Evolutionary conservation across 495 filamentous ascomycete genomes (phyloP).

Genomic region (Penicillium coprophilum): DNA sequence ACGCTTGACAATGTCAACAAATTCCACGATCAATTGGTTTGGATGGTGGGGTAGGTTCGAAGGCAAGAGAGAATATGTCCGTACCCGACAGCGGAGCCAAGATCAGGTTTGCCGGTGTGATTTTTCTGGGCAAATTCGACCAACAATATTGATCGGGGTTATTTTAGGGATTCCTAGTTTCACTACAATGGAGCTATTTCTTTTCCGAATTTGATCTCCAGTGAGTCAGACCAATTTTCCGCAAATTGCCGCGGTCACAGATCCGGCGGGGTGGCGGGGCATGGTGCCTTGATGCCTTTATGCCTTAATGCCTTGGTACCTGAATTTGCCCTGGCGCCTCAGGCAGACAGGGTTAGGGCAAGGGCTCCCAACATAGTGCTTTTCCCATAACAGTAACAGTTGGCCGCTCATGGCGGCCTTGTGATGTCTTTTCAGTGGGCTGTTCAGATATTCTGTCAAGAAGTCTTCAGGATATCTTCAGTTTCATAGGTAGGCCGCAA

Average conservation of each 20-base stretch:
- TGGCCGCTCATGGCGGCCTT: no score
- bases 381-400: no score
- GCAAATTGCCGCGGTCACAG: conserved; percentile 3
- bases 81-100: conserved; percentile 15
- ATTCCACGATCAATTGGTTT: conserved; percentile 15
- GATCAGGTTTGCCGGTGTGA: conserved; percentile 14
- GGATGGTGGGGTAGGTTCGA: conserved; percentile 13
- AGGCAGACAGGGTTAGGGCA: conserved; percentile 10
- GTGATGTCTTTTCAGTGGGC: no score
- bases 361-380: conserved; percentile 7
- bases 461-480: no score
- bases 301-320: conserved; percentile 9
- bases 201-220: conserved; percentile 1
- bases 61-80: conserved; percentile 7
- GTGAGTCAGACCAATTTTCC: conserved; percentile 15
- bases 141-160: conserved; percentile 2
- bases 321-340: background rate
- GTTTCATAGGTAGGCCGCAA: no score
- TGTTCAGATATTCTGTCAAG: no score
- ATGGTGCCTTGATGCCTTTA: conserved; percentile 4
- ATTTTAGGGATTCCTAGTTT: background rate
- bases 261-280: conserved; percentile 19
- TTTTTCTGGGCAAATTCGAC: background rate
- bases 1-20: background rate
- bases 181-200: background rate